These are phyloP conservation scores for Hortiboletus rubellus DNA, from an alignment of 1,284 basidiomycete species.

Conservation along the genomic window DNA sequence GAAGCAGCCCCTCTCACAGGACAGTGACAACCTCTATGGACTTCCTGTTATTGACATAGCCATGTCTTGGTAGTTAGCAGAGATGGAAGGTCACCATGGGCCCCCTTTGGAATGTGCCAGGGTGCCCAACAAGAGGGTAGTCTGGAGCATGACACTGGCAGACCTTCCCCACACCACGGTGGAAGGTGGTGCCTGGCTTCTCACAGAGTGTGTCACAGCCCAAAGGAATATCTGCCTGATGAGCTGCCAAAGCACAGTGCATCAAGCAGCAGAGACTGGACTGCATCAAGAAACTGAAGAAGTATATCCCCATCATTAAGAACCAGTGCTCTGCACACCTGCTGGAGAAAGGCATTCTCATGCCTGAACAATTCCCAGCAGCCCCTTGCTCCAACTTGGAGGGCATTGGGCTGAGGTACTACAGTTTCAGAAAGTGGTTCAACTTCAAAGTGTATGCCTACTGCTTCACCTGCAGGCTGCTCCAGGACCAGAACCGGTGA, in stretches of 20 bases:
- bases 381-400: neutral
- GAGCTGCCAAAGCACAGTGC: neutral
- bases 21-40: neutral
- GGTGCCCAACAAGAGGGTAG: too few relatives aligned
- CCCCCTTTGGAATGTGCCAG: neutral
- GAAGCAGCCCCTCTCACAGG: neutral
- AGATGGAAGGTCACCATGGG: neutral
- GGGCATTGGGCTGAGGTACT: rapidly evolving
- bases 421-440: neutral
- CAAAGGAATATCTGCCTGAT: neutral
- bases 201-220: neutral
- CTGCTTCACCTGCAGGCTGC: neutral
- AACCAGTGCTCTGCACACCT: neutral
- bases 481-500: neutral
- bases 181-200: too few relatives aligned
- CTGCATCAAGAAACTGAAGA: neutral
- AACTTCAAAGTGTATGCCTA: neutral
- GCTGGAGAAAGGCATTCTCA: neutral
- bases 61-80: neutral
- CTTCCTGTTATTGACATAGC: neutral
- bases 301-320: neutral
- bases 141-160: neutral
- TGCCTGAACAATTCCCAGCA: neutral
- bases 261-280: neutral
- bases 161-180: too few relatives aligned